Percentiles rank a stretch among this genome's conserved stretches.
Conservation (phyloP, 257 asterid genomes). For the Capsicum chinense region DNA sequence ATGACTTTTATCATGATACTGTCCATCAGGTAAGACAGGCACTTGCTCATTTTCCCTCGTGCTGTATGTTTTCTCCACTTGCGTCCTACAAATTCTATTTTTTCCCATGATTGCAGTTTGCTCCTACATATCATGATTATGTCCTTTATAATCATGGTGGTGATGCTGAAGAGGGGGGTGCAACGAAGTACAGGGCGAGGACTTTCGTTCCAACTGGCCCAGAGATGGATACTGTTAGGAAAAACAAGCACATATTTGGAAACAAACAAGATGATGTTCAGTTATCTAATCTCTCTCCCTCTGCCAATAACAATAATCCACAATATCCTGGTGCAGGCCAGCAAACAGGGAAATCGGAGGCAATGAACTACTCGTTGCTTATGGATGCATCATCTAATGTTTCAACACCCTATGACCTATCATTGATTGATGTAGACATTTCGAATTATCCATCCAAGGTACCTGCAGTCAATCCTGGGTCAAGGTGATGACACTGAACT, state of each 20-base stretch:
- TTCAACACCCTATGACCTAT: slow-evolving; percentile 63
- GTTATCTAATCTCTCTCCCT: slow-evolving; percentile 58
- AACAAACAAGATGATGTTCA: slow-evolving; percentile 74
- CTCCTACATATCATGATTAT: slow-evolving; percentile 96
- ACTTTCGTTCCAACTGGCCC: slow-evolving; percentile 96
- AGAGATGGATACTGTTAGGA: slow-evolving; percentile 91
- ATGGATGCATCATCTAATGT: slow-evolving; percentile 51
- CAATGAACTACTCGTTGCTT: slow-evolving; percentile 62
- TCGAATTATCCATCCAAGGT: slow-evolving; percentile 63
- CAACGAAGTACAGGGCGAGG: slow-evolving; percentile 85
- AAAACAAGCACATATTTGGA: slow-evolving; percentile 65
- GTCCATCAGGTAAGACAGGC: slow-evolving; percentile 79
- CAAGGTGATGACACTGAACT: slow-evolving; percentile 49
- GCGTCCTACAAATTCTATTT: slow-evolving; percentile 12
- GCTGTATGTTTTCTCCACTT: slow-evolving; percentile 21
- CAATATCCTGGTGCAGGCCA: slow-evolving; percentile 38
- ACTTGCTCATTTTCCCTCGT: neutral
- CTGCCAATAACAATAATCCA: slow-evolving; percentile 49
- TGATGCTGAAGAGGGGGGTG: slow-evolving; percentile 81
- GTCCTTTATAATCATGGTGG: slow-evolving; percentile 90
- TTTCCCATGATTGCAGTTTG: slow-evolving; percentile 63
- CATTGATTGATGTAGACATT: slow-evolving; percentile 80
- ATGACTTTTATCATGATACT: slow-evolving; percentile 91
- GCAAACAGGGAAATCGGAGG: slow-evolving; percentile 56
- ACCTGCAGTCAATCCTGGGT: slow-evolving; percentile 55